phyloP scores from a whole-genome alignment of 164 flowering plant genomes.

The Akebia trifoliata region DNA sequence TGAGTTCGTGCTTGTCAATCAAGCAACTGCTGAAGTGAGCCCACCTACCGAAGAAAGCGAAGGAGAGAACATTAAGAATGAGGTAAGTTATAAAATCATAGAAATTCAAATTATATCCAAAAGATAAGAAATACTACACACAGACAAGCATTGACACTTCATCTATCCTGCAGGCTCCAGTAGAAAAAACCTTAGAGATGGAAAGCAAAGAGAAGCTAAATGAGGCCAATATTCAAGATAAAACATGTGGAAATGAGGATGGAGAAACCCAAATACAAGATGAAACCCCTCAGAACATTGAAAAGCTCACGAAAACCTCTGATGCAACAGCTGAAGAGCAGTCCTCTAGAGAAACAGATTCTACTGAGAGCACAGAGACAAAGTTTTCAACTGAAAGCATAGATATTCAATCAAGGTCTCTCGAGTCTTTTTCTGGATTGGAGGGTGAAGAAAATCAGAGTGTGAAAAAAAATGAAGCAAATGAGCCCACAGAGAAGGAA shows the following conservation, averaged over 20 bases:
- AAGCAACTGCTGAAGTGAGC: constrained; percentile 13
- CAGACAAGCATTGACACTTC: constrained; percentile 11
- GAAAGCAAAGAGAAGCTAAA: constrained; percentile 12
- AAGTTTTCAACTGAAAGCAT: constrained; percentile 9
- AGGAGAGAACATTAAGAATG: constrained; percentile 11
- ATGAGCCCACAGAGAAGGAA: constrained; percentile 15
- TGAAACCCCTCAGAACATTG: constrained; percentile 9
- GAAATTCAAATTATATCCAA: constrained; percentile 7
- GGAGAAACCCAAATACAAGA: too few species aligned
- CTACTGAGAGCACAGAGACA: constrained; percentile 12
- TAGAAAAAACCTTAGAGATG: constrained; percentile 9
- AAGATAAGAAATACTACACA: too few species aligned
- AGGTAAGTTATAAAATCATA: constrained; percentile 10
- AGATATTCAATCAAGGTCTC: constrained; percentile 8
- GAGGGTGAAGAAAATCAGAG: constrained; percentile 16
- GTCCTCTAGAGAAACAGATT: constrained; percentile 10
- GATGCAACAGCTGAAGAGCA: too few species aligned
- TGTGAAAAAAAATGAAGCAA: constrained; percentile 14
- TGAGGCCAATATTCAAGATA: constrained; percentile 14
- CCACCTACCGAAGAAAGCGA: constrained; percentile 10
- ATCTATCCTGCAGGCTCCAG: constrained; percentile 20
- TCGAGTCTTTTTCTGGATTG: not conserved
- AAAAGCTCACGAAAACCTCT: too few species aligned
- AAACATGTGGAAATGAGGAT: constrained; percentile 3
- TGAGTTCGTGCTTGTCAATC: not conserved